Evolutionary conservation across 2,329 filamentous ascomycete species (phyloP), one percentile per base, ranked within the genome.

Genomic region (Madurella fahalii): DNA sequence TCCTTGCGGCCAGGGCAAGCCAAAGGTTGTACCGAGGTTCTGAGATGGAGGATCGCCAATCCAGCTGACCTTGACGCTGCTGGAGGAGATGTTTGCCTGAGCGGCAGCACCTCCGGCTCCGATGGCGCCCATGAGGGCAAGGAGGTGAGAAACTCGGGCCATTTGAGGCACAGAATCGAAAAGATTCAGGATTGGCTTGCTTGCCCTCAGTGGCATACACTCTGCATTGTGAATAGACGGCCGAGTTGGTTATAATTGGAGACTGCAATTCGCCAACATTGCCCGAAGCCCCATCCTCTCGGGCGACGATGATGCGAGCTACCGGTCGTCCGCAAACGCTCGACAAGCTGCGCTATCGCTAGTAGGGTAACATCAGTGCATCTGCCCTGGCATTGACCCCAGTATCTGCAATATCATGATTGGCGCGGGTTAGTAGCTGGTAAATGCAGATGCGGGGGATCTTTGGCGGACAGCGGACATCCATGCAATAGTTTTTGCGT

Each of bases 1-100:
- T n/a, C 47, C 47, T 16, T 50, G 47, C 13, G 47, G 47, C 47
- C 47, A 50, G 30, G 47, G 47, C 47, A 50, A 43, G 47, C 47
- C 47, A 44, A 50, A 50, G 40, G 47, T 50, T 1, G 47, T 50
- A 16, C 47, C 47, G 40, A 50, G 40, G 15, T 50, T 43, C 40
- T 50, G 47, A 11, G 47, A 17, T 12, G 47, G 47, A 37, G 47
- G 15, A 40, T 43, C 47, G 40, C 47, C 47, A 34, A 50, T 8
- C 47, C 47, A 50, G 47, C 40, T 34, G 9, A 50, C 30, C 40
- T 43, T 50, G 47, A 50, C 47, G 17, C 47, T 50, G 40, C 30
- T 43, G 30, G 47, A 34, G 40, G 40, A 34, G 40, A 25, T 25
- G 46, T 50, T 50, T 25, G 30, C n/a, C 25, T 7, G 40, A 25